A percentile compares a stretch with the other conserved stretches of the same genome.
These are phyloP conservation scores for Sporothrix variecibatus DNA, from an alignment of 2,329 filamentous ascomycete species.

Conservation along the genomic window DNA sequence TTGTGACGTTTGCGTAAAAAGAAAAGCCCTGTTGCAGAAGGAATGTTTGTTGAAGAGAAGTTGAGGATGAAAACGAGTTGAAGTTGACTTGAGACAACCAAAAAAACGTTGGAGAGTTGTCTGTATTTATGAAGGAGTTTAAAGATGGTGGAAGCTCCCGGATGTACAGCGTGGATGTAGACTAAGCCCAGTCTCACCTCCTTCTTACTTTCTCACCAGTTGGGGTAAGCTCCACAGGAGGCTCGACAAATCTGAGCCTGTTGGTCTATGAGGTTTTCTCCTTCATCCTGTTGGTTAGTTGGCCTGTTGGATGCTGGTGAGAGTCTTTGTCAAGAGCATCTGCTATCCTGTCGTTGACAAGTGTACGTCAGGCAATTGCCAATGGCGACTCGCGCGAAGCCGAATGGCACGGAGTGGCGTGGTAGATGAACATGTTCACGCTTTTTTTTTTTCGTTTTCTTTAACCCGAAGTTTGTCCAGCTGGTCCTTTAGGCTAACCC, in stretches of 20 bases:
- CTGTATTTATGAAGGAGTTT: background rate
- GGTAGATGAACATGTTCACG: background rate
- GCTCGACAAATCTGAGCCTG: background rate
- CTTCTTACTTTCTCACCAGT: background rate
- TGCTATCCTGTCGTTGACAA: background rate
- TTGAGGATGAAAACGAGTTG: background rate
- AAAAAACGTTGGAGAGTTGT: background rate
- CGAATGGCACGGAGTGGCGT: background rate
- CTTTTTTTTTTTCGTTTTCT: background rate
- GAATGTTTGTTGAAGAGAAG: background rate
- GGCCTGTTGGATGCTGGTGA: background rate
- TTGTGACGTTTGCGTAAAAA: too few relatives aligned
- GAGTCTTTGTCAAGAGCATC: background rate
- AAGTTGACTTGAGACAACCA: background rate
- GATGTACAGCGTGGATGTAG: background rate
- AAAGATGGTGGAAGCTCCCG: background rate
- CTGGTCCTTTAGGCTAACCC: background rate
- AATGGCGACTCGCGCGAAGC: background rate
- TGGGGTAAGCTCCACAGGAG: background rate
- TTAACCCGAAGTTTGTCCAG: background rate
- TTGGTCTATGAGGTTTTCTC: too few relatives aligned
- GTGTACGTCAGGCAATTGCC: background rate
- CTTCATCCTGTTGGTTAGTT: background rate
- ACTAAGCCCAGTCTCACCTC: background rate
- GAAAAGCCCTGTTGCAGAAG: too few relatives aligned